Percentiles rank a stretch among this genome's conserved stretches.
These are phyloP conservation scores for Aphanomyces euteiches DNA, from an alignment of 352 stramenopile genomes.

Conservation along the genomic window DNA sequence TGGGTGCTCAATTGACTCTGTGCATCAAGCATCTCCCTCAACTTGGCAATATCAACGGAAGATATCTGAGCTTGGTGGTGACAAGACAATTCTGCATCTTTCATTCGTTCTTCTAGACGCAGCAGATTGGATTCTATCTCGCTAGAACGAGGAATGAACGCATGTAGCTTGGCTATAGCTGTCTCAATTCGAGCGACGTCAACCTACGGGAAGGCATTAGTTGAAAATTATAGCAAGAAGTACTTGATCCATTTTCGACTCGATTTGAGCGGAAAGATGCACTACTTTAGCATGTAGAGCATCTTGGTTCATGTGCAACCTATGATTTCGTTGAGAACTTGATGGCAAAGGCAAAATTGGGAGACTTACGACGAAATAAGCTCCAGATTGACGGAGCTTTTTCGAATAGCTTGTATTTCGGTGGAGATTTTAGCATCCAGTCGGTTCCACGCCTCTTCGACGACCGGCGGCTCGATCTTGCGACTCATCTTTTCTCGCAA, in stretches of 20 bases:
- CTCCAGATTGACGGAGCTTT: conserved; percentile 10
- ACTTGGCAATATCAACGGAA: background rate
- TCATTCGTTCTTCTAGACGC: background rate
- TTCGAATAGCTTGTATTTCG: background rate
- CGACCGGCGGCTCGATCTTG: background rate
- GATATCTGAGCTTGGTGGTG: background rate
- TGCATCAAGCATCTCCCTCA: background rate
- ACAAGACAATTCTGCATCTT: background rate
- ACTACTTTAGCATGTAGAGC: conserved; percentile 9
- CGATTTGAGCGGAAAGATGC: background rate
- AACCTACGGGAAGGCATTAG: background rate
- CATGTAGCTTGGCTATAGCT: background rate
- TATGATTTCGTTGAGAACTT: background rate
- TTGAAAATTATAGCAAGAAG: background rate
- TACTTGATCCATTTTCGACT: conserved; percentile 13
- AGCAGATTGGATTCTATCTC: background rate
- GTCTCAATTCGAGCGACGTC: background rate
- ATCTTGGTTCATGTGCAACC: conserved; percentile 15
- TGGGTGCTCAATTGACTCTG: no score
- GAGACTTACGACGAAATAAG: background rate
- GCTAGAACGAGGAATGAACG: conserved; percentile 2
- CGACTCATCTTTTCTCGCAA: conserved; percentile 6
- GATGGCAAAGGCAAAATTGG: background rate
- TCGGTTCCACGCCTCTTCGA: background rate
- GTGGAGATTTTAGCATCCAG: background rate